phyloP scores from a whole-genome alignment of 2,329 filamentous ascomycete genomes.

The Fusarium fracticaudum region DNA sequence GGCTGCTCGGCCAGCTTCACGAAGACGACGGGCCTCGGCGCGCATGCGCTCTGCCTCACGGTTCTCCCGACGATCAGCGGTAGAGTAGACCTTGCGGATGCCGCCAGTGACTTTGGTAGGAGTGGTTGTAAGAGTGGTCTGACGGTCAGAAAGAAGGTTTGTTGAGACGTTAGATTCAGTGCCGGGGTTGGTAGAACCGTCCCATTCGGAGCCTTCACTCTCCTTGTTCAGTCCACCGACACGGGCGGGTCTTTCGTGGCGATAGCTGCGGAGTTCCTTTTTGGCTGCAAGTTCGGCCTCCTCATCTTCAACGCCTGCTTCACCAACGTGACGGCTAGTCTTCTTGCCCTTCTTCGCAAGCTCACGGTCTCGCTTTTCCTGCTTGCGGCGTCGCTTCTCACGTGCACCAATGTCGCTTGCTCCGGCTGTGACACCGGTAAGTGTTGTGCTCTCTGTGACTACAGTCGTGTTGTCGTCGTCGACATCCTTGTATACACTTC shows the following conservation, averaged over 20 bases:
- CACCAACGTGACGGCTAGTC: conserved; percentile 58
- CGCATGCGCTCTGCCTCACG: conserved; percentile 65
- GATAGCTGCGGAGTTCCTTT: conserved; percentile 81
- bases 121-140: conserved; percentile 65
- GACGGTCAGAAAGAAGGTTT: conserved; percentile 67
- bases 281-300: conserved; percentile 70
- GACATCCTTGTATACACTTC: conserved; percentile 82
- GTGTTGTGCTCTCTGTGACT: conserved; percentile 55
- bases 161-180: conserved; percentile 72
- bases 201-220: conserved; percentile 81
- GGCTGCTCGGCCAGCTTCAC: conserved; percentile 59
- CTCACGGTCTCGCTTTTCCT: conserved; percentile 57
- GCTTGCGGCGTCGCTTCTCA: conserved; percentile 65
- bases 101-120: conserved; percentile 54
- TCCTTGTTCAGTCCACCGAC: conserved; percentile 90
- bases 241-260: conserved; percentile 83
- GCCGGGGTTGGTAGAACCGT: conserved; percentile 72
- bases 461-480: conserved; percentile 58
- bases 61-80: conserved; percentile 62
- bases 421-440: conserved; percentile 67
- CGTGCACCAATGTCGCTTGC: conserved; percentile 65
- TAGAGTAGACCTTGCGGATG: conserved; percentile 71
- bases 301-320: conserved; percentile 71
- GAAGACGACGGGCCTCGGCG: conserved; percentile 64
- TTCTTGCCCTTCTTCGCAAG: conserved; percentile 56